Base-by-base conservation (phyloP, 768 basidiomycete genomes). In the Auricularia sp. region DNA sequence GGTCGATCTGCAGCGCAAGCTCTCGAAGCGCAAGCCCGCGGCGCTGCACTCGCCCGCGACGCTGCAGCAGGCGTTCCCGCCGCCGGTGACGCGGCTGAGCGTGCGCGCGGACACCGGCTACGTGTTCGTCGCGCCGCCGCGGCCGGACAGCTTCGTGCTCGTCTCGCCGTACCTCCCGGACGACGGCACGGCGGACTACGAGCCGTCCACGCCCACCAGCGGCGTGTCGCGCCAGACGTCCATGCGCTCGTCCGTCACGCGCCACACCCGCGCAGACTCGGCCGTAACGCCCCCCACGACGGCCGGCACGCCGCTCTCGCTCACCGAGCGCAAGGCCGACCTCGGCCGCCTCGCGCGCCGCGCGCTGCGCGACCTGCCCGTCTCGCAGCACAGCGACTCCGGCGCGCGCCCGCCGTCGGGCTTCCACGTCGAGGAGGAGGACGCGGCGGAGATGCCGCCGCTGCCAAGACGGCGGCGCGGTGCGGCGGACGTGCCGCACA, bases 21-120 rank as follows among this genome's bases (percentile, higher is more conserved):
- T 59, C 24, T 59, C 56, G 56, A 59, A 59, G 34, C 56, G 56
- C 13, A 59, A 59, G 29, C 56, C 56, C 56, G 56, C 56, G 29
- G 33, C 56, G 24, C 24, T 59, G 6, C 56, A 33, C 1, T 59
- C 56, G 10, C 56, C 56, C 24, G 24, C 8, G 24, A 59, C 56
- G 56, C 56, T 59, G 18, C 18, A 16, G 47, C 47, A 51, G 18
- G 47, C 47, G 8, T 51, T 59, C 24, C 56, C 56, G 56, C 56
- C 34, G 56, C 56, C 6, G 24, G 56, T 59, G 14, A 13, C 21
- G 56, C 56, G 56, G 16, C 29, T 59, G 16, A 13, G 24, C 24
- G 24, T 59, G 10, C 56, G 56, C 16, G 14, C 21, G 14, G 56
- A 59, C 56, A 59, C 24, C 8, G 24, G 14, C 24, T 14, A n/a